Evolutionary conservation across 129 eudicot genomes (phyloP).

Genomic region (Lactuca sativa): DNA sequence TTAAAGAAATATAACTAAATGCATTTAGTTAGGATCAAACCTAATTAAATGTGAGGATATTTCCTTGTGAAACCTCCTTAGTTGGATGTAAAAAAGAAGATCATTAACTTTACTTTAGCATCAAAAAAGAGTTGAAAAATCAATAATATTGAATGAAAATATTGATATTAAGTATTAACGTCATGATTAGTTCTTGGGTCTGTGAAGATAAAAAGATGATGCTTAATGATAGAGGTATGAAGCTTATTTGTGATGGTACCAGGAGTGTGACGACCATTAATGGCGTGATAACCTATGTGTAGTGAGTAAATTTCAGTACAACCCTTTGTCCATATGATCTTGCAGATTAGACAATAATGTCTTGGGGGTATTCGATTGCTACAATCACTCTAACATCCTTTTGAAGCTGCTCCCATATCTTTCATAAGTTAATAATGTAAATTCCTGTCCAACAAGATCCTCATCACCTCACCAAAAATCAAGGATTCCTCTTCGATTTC

Average conservation of each 20-base stretch:
- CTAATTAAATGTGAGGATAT: constrained; percentile 62
- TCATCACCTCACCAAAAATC: constrained; percentile 57
- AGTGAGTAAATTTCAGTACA: constrained; percentile 88
- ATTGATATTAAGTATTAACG: constrained; percentile 25
- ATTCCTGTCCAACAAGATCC: constrained; percentile 42
- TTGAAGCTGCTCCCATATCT: constrained; percentile 85
- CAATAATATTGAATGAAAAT: too few relatives aligned
- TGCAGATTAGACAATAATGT: constrained; percentile 89
- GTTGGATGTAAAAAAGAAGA: constrained; percentile 49
- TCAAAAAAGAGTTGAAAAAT: too few relatives aligned
- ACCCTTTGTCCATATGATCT: constrained; percentile 90
- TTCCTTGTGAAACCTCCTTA: constrained; percentile 79
- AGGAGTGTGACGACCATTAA: constrained; percentile 93
- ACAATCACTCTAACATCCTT: constrained; percentile 90
- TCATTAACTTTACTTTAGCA: too few relatives aligned
- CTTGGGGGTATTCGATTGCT: constrained; percentile 78
- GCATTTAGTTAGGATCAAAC: too few relatives aligned
- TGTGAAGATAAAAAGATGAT: constrained; percentile 74
- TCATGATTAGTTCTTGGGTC: constrained; percentile 88
- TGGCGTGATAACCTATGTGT: constrained; percentile 71
- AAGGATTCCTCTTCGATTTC: constrained; percentile 67
- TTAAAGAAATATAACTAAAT: too few relatives aligned
- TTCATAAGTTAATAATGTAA: constrained; percentile 73
- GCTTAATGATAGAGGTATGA: constrained; percentile 83
- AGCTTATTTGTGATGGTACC: constrained; percentile 90